Evolutionary conservation across 179 eudicot species (phyloP).

Genomic region (Beta corolliflora): DNA sequence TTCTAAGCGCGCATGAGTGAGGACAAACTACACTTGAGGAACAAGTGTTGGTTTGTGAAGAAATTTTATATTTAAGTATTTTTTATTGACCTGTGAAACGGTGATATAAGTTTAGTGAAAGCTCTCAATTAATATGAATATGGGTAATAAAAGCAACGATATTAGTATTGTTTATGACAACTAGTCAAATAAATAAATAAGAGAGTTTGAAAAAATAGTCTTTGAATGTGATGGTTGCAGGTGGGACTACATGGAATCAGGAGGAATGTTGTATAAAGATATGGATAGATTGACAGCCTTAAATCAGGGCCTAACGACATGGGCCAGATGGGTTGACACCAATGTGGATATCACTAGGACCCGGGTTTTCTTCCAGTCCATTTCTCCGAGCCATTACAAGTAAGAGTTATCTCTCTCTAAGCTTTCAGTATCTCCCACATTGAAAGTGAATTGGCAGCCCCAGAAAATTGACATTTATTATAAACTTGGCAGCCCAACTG

Average conservation of each 20-base stretch:
- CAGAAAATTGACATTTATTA: not conserved
- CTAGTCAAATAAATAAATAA: not conserved
- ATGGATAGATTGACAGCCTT: conserved; percentile 78
- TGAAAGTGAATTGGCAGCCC: conserved; percentile 35
- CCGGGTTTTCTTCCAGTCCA: conserved; percentile 71
- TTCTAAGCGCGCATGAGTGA: no score
- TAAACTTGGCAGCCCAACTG: conserved; percentile 57
- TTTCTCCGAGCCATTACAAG: conserved; percentile 94
- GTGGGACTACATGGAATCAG: conserved; percentile 91
- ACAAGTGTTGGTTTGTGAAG: no score
- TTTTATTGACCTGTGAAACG: no score
- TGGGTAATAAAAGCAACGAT: not conserved
- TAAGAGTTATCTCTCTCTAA: conserved; percentile 21
- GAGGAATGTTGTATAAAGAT: conserved; percentile 61
- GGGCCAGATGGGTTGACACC: conserved; percentile 87
- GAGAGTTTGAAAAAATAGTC: not conserved
- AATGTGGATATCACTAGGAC: conserved; percentile 53
- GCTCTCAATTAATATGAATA: no score
- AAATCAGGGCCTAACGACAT: conserved; percentile 69
- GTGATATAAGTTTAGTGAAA: no score
- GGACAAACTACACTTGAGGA: no score
- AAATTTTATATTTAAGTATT: no score
- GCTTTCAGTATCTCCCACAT: not conserved
- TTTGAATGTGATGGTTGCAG: conserved; percentile 38
- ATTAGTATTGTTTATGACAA: not conserved